Conservation (phyloP, 2,329 filamentous ascomycete species). For the Monilinia polystroma region DNA sequence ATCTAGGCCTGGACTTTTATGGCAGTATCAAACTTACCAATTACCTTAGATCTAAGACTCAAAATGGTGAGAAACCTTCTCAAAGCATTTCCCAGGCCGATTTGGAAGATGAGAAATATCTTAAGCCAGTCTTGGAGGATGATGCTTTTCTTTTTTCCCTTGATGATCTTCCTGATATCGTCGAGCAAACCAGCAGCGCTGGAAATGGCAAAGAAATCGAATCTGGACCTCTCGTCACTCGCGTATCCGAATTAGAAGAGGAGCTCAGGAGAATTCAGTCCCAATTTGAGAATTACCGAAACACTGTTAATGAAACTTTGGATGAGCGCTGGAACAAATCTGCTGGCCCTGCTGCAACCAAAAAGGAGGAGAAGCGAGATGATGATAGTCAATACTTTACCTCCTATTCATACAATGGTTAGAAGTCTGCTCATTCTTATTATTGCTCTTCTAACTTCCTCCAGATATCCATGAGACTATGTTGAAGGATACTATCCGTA, state of each 20-base stretch:
- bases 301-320: constrained; percentile 43
- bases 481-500: constrained; percentile 86
- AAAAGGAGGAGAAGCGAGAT: constrained; percentile 45
- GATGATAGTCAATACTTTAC: constrained; percentile 62
- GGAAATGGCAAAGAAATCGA: constrained; percentile 35
- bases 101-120: constrained; percentile 75
- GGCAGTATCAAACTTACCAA: constrained; percentile 74
- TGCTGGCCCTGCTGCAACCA: constrained; percentile 31
- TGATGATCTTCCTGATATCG: constrained; percentile 66
- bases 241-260: constrained; percentile 43
- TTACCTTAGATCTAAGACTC: constrained; percentile 53
- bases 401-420: constrained; percentile 66
- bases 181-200: constrained; percentile 36
- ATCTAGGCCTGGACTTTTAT: constrained; percentile 66
- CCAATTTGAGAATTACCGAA: constrained; percentile 45
- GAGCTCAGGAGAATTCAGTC: constrained; percentile 42
- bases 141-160: constrained; percentile 86
- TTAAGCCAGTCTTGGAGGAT: constrained; percentile 83
- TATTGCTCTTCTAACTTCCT: constrained; percentile 14
- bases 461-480: constrained; percentile 93
- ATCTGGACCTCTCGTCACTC: constrained; percentile 35
- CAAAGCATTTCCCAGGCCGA: constrained; percentile 56
- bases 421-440: constrained; percentile 21
- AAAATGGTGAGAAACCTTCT: constrained; percentile 44
- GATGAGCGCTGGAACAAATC: constrained; percentile 44